Conservation (phyloP, 805 yeast genomes). For the Saccharomycodes ludwigii region DNA sequence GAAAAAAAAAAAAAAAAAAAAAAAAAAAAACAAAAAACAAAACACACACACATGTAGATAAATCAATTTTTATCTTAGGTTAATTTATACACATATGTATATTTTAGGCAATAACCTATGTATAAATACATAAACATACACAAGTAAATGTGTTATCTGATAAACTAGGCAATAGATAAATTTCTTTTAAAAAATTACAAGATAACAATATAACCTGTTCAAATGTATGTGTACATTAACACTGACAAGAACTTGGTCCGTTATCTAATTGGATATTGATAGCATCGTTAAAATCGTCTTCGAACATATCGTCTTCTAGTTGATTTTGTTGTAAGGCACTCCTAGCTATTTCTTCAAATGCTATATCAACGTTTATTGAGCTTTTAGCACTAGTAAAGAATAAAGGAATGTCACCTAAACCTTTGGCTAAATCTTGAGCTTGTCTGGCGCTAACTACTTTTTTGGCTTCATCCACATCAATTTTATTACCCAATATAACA, state of each 20-base stretch:
- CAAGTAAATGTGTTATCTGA: too few species aligned
- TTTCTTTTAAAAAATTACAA: too few species aligned
- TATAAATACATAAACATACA: too few species aligned
- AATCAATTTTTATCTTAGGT: too few species aligned
- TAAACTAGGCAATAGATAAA: too few species aligned
- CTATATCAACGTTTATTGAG: conserved; percentile 87
- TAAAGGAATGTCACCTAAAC: conserved; percentile 70
- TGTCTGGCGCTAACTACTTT: conserved; percentile 52
- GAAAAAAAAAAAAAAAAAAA: too few species aligned
- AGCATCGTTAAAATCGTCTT: conserved; percentile 92
- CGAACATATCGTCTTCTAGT: conserved; percentile 68
- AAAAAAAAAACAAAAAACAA: too few species aligned
- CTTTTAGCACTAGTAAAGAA: conserved; percentile 98
- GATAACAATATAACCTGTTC: too few species aligned
- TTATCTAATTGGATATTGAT: conserved; percentile 87
- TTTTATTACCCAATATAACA: conserved; percentile 87
- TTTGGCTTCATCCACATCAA: conserved; percentile 86
- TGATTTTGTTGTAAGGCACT: conserved; percentile 88
- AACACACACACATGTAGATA: too few species aligned
- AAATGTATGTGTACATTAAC: too few species aligned
- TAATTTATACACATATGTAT: too few species aligned
- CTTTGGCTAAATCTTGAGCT: conserved; percentile 50
- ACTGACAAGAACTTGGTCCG: conserved; percentile 64
- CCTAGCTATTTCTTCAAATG: conserved; percentile 91
- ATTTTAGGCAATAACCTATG: too few species aligned